A percentile compares a stretch with the other conserved stretches of the same genome.
Evolutionary conservation across 768 basidiomycete genomes (phyloP).

Genomic region (Filobasidium floriforme): DNA sequence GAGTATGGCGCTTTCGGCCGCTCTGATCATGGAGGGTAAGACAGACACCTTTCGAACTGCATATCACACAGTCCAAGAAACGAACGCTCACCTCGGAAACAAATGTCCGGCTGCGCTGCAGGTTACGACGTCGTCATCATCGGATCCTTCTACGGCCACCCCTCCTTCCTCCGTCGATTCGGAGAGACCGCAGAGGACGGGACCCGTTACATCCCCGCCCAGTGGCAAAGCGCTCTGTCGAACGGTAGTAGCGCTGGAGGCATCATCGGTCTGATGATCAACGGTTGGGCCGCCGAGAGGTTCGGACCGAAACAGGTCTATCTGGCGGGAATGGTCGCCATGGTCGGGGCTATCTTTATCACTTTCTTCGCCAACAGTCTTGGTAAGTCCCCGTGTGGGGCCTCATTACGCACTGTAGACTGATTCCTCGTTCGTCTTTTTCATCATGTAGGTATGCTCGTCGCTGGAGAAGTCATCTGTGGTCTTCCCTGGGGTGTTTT

Average conservation of each 20-base stretch:
- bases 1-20: constrained; percentile 20
- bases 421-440: no score
- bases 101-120: no score
- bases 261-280: constrained; percentile 28
- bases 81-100: no score
- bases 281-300: constrained; percentile 19
- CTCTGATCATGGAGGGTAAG: constrained; percentile 26
- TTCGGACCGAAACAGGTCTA: constrained; percentile 20
- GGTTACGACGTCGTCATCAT: constrained; percentile 29
- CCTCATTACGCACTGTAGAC: no score
- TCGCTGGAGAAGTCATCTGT: constrained; percentile 29
- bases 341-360: constrained; percentile 30
- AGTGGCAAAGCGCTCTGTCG: constrained; percentile 24
- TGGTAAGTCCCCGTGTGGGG: no score
- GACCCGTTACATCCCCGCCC: constrained; percentile 21
- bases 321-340: constrained; percentile 23
- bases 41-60: no score
- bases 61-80: no score
- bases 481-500: constrained; percentile 43
- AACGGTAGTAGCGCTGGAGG: constrained; percentile 24
- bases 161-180: constrained; percentile 27
- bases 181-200: constrained; percentile 24
- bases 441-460: constrained; percentile 25
- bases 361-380: constrained; percentile 28
- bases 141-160: constrained; percentile 25